Evolutionary conservation across 441 rosid species (phyloP).

Genomic region (Erodium chrysanthum): DNA sequence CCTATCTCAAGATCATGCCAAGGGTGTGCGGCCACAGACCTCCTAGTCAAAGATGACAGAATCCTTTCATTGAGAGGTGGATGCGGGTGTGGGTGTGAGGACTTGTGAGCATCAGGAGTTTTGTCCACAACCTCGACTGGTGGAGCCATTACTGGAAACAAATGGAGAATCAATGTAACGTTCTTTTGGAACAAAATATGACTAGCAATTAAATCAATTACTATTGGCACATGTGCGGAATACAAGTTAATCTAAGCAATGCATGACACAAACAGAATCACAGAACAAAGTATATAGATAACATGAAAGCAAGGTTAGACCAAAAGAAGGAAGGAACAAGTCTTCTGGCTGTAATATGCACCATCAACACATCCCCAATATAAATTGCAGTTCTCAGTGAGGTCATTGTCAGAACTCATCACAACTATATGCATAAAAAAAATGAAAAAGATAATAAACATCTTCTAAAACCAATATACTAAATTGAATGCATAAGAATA

Average conservation of each 20-base stretch:
- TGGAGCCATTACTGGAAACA: slow-evolving; percentile 27
- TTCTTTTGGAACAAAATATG: not conserved
- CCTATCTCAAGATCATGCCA: slow-evolving; percentile 99
- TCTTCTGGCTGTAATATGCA: too few relatives aligned
- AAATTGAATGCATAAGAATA: too few relatives aligned
- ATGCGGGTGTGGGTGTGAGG: slow-evolving; percentile 53
- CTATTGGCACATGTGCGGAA: too few relatives aligned
- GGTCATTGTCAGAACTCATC: too few relatives aligned
- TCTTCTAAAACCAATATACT: too few relatives aligned
- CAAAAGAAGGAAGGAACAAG: too few relatives aligned
- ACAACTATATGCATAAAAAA: not conserved
- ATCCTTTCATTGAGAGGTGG: slow-evolving; percentile 92
- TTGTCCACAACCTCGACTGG: slow-evolving; percentile 47
- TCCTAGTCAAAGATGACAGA: slow-evolving; percentile 76
- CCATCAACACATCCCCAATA: too few relatives aligned
- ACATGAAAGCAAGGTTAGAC: too few relatives aligned
- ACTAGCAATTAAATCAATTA: not conserved
- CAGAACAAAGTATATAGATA: too few relatives aligned
- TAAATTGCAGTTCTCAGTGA: not conserved
- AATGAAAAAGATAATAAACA: not conserved
- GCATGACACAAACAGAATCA: too few relatives aligned
- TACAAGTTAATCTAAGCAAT: too few relatives aligned
- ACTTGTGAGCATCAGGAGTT: slow-evolving; percentile 24
- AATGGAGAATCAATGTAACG: not conserved
- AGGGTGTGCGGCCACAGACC: slow-evolving; percentile 98